Base-by-base conservation (phyloP, 2,329 filamentous ascomycete genomes). In the Metarhizium sp. region DNA sequence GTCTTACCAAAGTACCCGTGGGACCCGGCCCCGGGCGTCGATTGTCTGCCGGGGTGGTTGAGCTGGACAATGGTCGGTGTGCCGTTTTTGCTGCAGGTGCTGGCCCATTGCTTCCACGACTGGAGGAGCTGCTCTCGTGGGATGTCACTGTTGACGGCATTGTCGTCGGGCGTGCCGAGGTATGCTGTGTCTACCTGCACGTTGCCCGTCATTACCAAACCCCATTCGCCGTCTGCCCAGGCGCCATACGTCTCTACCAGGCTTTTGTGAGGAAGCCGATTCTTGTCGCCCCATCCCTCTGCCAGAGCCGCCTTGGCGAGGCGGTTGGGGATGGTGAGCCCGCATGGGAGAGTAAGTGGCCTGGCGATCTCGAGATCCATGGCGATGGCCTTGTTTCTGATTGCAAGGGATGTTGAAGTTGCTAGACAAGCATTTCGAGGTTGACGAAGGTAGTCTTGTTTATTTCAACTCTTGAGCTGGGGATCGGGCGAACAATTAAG, bases 191-290 rank as follows among this genome's bases (percentile, higher is more conserved):
- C 72, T 2, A 79, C 67, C 42, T 73, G 67, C 1, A 79, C 74
- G 54, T 78, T 77, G 56, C 76, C 75, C 0, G 78, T 79, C n/a
- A 80, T 52, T 13, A 81, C 59, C 59, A 79, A 63, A 1, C 78
- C 79, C 77, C 77, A 81, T n/a, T 71, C 74, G 3, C 77, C 78
- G 8, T 74, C 66, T 0, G 75, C 75, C 82, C 81, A 86, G 59
- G 68, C 63, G 2, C 68, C 66, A 60, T 86, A 86, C 0, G 76
- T 69, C 2, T 73, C 64, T 2, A 68, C 50, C 14, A 79, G 68
- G 2, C 69, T 64, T 6, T 73, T 61, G 13, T 71, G 71, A 0
- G 79, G 79, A 1, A 75, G 69, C 32, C 75, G 59, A 55, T 76
- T 65, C 5, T 62, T 64, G 59, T 73, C 69, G 30, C 71, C 68